Evolutionary conservation across 129 eudicot genomes (phyloP).

Genomic region (Centrapalus pauciflorus): DNA sequence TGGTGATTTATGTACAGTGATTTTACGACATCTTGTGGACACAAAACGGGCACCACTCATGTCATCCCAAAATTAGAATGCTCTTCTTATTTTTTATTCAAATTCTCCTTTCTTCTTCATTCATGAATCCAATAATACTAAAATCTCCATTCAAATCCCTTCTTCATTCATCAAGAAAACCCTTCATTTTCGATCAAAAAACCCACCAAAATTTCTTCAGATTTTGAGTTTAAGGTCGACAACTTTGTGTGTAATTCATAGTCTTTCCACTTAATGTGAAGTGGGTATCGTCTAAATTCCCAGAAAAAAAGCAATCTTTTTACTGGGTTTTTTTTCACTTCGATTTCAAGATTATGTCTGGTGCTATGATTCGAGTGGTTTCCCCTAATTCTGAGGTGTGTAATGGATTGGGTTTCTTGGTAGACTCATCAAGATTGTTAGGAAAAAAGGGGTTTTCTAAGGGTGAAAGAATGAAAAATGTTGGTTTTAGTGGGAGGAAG

Average conservation of each 20-base stretch:
- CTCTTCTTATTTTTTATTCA: too few species aligned
- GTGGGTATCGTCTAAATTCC: slow-evolving; percentile 15
- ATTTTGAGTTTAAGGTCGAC: not conserved
- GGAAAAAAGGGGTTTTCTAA: slow-evolving; percentile 26
- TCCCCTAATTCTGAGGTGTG: slow-evolving; percentile 63
- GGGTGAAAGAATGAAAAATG: slow-evolving; percentile 32
- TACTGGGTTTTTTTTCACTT: slow-evolving; percentile 8
- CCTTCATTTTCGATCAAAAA: slow-evolving; percentile 15
- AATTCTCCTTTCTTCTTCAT: not conserved
- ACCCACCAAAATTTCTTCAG: not conserved
- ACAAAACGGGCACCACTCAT: slow-evolving; percentile 38
- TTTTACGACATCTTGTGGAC: slow-evolving; percentile 31
- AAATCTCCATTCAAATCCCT: not conserved
- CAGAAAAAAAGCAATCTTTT: slow-evolving; percentile 1
- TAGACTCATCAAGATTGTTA: slow-evolving; percentile 31
- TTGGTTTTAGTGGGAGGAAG: slow-evolving; percentile 35
- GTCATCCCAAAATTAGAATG: slow-evolving; percentile 16
- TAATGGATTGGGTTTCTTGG: slow-evolving; percentile 36
- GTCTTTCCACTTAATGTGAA: slow-evolving; percentile 24
- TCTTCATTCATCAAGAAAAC: not conserved
- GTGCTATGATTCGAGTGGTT: slow-evolving; percentile 64
- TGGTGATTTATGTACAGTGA: slow-evolving; percentile 13
- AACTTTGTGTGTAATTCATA: not conserved
- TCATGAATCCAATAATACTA: too few species aligned
- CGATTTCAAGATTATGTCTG: slow-evolving; percentile 47